Conservation (phyloP, 2,329 filamentous ascomycete genomes). For the Fusarium camptoceras region DNA sequence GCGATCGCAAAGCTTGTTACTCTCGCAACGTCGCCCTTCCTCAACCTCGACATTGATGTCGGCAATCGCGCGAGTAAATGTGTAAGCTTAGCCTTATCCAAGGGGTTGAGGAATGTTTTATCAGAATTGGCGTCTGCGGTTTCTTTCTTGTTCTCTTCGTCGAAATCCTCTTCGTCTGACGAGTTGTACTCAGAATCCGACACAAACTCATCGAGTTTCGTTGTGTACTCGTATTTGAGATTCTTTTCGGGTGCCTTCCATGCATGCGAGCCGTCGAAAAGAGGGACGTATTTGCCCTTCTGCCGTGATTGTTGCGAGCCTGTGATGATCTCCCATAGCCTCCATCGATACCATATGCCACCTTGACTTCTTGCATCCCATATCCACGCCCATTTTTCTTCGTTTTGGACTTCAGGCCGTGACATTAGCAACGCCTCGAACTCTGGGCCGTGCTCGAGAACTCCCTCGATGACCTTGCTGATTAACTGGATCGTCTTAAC, state of each 20-base stretch:
- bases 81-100: slow-evolving; percentile 85
- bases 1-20: slow-evolving; percentile 90
- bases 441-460: slow-evolving; percentile 83
- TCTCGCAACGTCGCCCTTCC: slow-evolving; percentile 87
- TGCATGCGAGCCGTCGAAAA: slow-evolving; percentile 81
- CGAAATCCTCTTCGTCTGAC: slow-evolving; percentile 82
- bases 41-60: slow-evolving; percentile 76
- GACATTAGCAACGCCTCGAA: slow-evolving; percentile 95
- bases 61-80: slow-evolving; percentile 88
- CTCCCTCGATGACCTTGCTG: slow-evolving; percentile 84
- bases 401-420: slow-evolving; percentile 81
- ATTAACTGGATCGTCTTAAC: slow-evolving; percentile 84
- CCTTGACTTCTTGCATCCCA: slow-evolving; percentile 85
- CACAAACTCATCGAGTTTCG: slow-evolving; percentile 80
- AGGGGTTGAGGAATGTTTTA: slow-evolving; percentile 78
- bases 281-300: slow-evolving; percentile 66
- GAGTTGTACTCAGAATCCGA: slow-evolving; percentile 89
- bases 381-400: slow-evolving; percentile 94
- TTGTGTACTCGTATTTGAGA: slow-evolving; percentile 85
- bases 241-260: slow-evolving; percentile 82
- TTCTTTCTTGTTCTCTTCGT: slow-evolving; percentile 68
- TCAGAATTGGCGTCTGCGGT: slow-evolving; percentile 59
- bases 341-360: slow-evolving; percentile 93
- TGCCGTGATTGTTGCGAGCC: slow-evolving; percentile 62
- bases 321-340: slow-evolving; percentile 87